phyloP scores from a whole-genome alignment of 257 asterid genomes.

The Capsicum rhomboideum region DNA sequence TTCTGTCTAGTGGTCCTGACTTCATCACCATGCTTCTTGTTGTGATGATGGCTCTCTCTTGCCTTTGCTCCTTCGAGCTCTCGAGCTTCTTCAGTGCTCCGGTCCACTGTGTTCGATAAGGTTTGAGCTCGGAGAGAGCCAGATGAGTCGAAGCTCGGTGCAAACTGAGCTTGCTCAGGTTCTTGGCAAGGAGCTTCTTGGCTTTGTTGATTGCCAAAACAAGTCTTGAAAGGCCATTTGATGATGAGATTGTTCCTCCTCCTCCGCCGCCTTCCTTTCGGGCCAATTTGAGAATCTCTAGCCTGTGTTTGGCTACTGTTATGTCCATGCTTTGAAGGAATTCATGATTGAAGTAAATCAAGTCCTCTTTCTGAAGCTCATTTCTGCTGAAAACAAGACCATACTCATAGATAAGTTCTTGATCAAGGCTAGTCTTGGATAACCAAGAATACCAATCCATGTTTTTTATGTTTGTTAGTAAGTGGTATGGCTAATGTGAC shows the following conservation, averaged over 20 bases:
- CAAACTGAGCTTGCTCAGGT: constrained; percentile 27
- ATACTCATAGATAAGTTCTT: constrained; percentile 38
- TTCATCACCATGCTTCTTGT: constrained; percentile 35
- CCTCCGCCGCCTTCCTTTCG: constrained; percentile 24
- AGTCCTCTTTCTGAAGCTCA: constrained; percentile 57
- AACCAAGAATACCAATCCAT: constrained; percentile 90
- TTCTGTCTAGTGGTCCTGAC: constrained; percentile 35
- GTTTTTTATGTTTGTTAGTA: background rate
- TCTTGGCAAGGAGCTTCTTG: constrained; percentile 41
- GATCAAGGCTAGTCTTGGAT: constrained; percentile 49
- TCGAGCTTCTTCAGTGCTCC: constrained; percentile 31
- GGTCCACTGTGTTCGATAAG: constrained; percentile 32
- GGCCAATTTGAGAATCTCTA: constrained; percentile 65
- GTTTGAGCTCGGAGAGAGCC: constrained; percentile 13
- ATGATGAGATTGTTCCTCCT: constrained; percentile 1
- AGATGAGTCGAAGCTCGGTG: constrained; percentile 13
- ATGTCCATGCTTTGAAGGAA: constrained; percentile 75
- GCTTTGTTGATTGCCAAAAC: constrained; percentile 46
- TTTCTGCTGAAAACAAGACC: constrained; percentile 36
- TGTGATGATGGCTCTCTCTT: constrained; percentile 5
- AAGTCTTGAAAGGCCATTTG: constrained; percentile 43
- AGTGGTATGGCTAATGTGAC: background rate
- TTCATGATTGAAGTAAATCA: constrained; percentile 67
- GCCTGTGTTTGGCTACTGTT: constrained; percentile 52
- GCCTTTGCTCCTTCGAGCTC: constrained; percentile 1